A percentile compares a stretch with the other conserved stretches of the same genome.
Evolutionary conservation across 768 basidiomycete species (phyloP).

Genomic region (Candolleomyces eurysporus): DNA sequence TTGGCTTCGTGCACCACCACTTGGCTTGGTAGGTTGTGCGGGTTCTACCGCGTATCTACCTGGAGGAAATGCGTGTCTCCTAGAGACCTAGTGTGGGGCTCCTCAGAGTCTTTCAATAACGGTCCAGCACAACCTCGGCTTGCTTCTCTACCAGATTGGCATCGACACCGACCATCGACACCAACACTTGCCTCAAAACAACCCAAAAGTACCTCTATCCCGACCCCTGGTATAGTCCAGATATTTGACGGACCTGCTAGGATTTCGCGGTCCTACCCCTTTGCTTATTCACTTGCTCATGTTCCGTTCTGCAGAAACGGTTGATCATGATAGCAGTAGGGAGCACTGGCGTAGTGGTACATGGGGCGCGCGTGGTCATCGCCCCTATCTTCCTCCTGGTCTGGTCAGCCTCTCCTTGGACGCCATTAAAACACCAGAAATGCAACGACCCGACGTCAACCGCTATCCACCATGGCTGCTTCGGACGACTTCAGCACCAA

Average conservation of each 20-base stretch:
- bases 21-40: no score
- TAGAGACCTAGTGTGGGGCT: no score
- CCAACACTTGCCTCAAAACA: no score
- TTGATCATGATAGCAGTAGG: neutral
- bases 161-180: neutral
- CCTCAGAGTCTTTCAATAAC: no score
- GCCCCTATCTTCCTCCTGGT: neutral
- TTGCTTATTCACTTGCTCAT: neutral
- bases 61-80: no score
- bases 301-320: neutral
- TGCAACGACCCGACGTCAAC: neutral
- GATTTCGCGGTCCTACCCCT: slow-evolving; percentile 18
- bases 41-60: no score
- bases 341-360: slow-evolving; percentile 5
- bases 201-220: neutral
- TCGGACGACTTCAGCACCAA: slow-evolving; percentile 49
- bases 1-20: no score
- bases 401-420: neutral
- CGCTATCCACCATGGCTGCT: neutral
- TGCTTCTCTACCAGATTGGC: neutral
- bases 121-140: slow-evolving; percentile 43
- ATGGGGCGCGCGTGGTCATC: neutral
- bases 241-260: slow-evolving; percentile 50
- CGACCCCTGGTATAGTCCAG: slow-evolving; percentile 19
- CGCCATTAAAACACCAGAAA: no score